A percentile compares a stretch with the other conserved stretches of the same genome.
Evolutionary conservation across 2,329 filamentous ascomycete species (phyloP).

Genomic region (Rhytidhysteron rufulum): DNA sequence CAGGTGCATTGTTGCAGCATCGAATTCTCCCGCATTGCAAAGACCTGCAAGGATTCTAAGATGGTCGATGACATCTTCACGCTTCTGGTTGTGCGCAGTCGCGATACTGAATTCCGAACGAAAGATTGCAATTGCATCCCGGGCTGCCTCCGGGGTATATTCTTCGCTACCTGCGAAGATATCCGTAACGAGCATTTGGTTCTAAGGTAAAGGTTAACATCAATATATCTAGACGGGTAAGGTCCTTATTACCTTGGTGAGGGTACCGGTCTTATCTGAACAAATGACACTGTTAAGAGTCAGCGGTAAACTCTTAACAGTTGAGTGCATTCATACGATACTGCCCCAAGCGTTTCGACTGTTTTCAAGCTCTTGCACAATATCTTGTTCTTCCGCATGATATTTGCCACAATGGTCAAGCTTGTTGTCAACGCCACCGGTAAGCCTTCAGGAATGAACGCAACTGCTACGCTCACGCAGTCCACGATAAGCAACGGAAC

Average conservation of each 20-base stretch:
- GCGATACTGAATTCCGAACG: slow-evolving; percentile 36
- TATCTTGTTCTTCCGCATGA: slow-evolving; percentile 73
- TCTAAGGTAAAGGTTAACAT: slow-evolving; percentile 39
- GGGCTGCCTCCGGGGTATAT: slow-evolving; percentile 51
- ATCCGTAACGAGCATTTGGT: slow-evolving; percentile 70
- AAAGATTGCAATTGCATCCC: slow-evolving; percentile 27
- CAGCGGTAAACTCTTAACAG: no score
- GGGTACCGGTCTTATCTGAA: slow-evolving; percentile 72
- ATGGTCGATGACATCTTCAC: slow-evolving; percentile 42
- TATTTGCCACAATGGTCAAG: slow-evolving; percentile 70
- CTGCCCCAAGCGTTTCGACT: slow-evolving; percentile 69
- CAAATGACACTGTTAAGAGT: slow-evolving; percentile 72
- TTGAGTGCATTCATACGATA: no score
- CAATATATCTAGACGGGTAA: neutral
- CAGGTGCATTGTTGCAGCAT: slow-evolving; percentile 57
- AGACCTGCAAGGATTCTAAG: slow-evolving; percentile 61
- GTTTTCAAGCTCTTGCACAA: slow-evolving; percentile 78
- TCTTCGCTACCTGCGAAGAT: slow-evolving; percentile 56
- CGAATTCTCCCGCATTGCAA: slow-evolving; percentile 74
- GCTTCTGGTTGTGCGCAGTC: slow-evolving; percentile 16
- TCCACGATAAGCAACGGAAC: slow-evolving; percentile 69
- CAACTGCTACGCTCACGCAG: slow-evolving; percentile 66
- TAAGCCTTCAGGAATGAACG: slow-evolving; percentile 65
- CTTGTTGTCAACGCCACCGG: slow-evolving; percentile 48
- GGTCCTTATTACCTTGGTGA: slow-evolving; percentile 49